phyloP scores from a whole-genome alignment of 1,284 basidiomycete species.

The Ganoderma meredithae region DNA sequence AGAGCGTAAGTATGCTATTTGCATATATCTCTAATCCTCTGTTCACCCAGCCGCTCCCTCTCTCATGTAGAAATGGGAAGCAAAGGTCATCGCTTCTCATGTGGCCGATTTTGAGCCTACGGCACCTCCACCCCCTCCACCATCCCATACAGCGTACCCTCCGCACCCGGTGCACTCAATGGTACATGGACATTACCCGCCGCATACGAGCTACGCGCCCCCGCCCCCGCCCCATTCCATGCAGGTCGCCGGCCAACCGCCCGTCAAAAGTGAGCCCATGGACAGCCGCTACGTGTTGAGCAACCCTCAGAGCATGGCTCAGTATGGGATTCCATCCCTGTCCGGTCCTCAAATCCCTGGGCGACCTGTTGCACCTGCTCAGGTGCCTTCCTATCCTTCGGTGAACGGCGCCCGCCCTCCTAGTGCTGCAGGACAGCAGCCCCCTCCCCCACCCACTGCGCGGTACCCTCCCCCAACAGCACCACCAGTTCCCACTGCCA shows the following conservation, averaged over 20 bases:
- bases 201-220: conserved; percentile 46
- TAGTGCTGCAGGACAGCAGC: conserved; percentile 29
- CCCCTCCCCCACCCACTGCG: conserved; percentile 39
- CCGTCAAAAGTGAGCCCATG: conserved; percentile 73
- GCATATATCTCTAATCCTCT: conserved; percentile 19
- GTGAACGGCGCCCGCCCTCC: conserved; percentile 25
- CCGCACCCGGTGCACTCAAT: conserved; percentile 37
- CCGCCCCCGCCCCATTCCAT: conserved; percentile 48
- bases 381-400: conserved; percentile 32
- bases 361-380: conserved; percentile 53
- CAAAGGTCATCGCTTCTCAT: conserved; percentile 89
- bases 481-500: conserved; percentile 30
- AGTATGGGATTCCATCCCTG: conserved; percentile 66
- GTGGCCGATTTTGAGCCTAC: conserved; percentile 90
- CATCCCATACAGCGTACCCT: conserved; percentile 40
- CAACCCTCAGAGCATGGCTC: conserved; percentile 46
- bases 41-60: conserved; percentile 22
- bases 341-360: conserved; percentile 68
- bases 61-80: conserved; percentile 86
- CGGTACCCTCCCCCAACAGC: conserved; percentile 34
- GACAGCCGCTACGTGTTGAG: conserved; percentile 69
- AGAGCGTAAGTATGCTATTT: conserved; percentile 71
- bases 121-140: conserved; percentile 50
- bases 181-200: conserved; percentile 45
- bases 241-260: conserved; percentile 44